phyloP scores from a whole-genome alignment of 805 yeast species.

The Cyberlindnera misumaiensis region DNA sequence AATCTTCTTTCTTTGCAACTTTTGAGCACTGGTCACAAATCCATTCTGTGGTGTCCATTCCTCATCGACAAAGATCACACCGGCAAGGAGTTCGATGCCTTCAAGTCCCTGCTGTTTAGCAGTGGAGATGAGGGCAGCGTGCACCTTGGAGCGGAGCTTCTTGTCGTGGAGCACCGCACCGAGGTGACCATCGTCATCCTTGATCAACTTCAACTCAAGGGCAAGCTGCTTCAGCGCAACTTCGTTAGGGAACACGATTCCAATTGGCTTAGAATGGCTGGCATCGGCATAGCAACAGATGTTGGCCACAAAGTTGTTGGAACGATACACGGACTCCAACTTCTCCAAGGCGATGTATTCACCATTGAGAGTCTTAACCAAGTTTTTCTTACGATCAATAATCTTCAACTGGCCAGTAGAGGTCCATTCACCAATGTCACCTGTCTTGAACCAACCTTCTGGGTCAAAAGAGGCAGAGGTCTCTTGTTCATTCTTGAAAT shows the following conservation, averaged over 20 bases:
- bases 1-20: slow-evolving; percentile 89
- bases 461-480: slow-evolving; percentile 64
- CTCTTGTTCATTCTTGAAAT: slow-evolving; percentile 78
- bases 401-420: slow-evolving; percentile 69
- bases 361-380: slow-evolving; percentile 93
- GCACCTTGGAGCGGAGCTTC: slow-evolving; percentile 48
- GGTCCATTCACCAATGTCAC: slow-evolving; percentile 96
- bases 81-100: slow-evolving; percentile 81
- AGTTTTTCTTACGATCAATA: slow-evolving; percentile 91
- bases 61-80: slow-evolving; percentile 69
- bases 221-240: slow-evolving; percentile 54
- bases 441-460: slow-evolving; percentile 92
- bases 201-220: slow-evolving; percentile 44
- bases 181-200: slow-evolving; percentile 38
- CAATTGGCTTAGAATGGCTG: slow-evolving; percentile 83
- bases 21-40: slow-evolving; percentile 90
- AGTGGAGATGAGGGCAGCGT: slow-evolving; percentile 57
- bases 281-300: slow-evolving; percentile 92
- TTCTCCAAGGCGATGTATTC: slow-evolving; percentile 97
- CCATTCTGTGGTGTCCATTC: slow-evolving; percentile 99
- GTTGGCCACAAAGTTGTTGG: slow-evolving; percentile 69
- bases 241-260: slow-evolving; percentile 80
- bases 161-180: slow-evolving; percentile 45
- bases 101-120: slow-evolving; percentile 75
- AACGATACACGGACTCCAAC: slow-evolving; percentile 84